phyloP scores from a whole-genome alignment of 2,329 filamentous ascomycete species.

The Ophiostoma angusticollis region DNA sequence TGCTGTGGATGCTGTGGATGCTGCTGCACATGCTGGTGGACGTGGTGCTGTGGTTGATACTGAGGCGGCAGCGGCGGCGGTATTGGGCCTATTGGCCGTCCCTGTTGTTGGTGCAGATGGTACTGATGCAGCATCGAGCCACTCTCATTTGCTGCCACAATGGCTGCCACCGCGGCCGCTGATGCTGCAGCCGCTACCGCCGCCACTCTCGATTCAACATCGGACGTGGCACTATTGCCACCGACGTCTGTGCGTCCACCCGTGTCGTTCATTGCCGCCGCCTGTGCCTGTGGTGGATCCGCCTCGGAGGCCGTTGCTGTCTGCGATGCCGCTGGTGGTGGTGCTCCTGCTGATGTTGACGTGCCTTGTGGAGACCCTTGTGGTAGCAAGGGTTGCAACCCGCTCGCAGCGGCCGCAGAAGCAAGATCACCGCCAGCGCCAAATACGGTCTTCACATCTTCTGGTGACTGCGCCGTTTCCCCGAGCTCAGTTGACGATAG shows the following conservation, averaged over 20 bases:
- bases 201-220: too few relatives aligned
- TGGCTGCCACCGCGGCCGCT: neutral
- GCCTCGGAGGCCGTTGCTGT: too few relatives aligned
- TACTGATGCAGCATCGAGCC: neutral
- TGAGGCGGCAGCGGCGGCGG: neutral
- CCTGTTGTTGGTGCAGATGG: neutral
- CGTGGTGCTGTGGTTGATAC: neutral
- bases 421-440: constrained; percentile 2
- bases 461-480: too few relatives aligned
- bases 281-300: too few relatives aligned
- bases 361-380: too few relatives aligned
- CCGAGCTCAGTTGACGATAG: too few relatives aligned
- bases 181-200: too few relatives aligned
- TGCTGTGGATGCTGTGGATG: constrained; percentile 3
- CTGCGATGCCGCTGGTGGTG: neutral
- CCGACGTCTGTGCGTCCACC: too few relatives aligned
- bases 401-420: neutral
- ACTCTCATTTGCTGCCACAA: neutral
- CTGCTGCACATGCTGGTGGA: neutral
- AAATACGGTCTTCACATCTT: too few relatives aligned
- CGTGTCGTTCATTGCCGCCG: too few relatives aligned
- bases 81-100: too few relatives aligned
- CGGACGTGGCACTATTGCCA: too few relatives aligned
- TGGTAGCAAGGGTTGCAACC: neutral
- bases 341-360: neutral